Evolutionary conservation across 116 monocot species (phyloP), one percentile per base, ranked within the genome.

Genomic region (Iris pallida): DNA sequence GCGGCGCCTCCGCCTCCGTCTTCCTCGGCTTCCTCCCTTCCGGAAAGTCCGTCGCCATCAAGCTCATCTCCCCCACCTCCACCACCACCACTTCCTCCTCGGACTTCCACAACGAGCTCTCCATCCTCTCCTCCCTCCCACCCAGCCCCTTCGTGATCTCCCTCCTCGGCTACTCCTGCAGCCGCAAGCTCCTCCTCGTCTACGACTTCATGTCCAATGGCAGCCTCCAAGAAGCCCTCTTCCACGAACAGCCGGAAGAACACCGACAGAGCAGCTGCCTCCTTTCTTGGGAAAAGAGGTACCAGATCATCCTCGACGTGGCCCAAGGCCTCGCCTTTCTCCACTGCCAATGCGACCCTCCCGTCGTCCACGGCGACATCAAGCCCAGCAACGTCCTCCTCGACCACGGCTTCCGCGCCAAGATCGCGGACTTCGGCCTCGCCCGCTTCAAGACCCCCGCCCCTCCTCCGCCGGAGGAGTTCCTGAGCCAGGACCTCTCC

Each of bases 331-430:
- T 92, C n/a, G 73, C 77, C 44, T 91, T 88, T 54, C 82, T 95
- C 15, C 95, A 95, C 63, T 63, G 67, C 19, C 68, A 80, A 6
- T 88, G 91, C 80, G 79, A 88, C 15, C 94, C 86, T 0, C 90
- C 94, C 12, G 83, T 91, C 18, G 75, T 95, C 62, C 95, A 95
- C 43, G 91, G 91, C 7, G 95, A 95, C 66, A 76, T 95, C 55
- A 95, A 95, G 81, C 95, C 95, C 41, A 86, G 91, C 76, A 95
- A 95, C 54, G 84, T 95, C 9, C 83, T 95, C 6, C 83, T 95
- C 51, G 79, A 53, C 2, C 7, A 71, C 2, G 83, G 86, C 48
- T 88, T 80, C 71, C 69, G 74, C 11, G 95, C 95, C 2, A 95
- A 86, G 75, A 66, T 95, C 47, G 79, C 84, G 9, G 95, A 95